Base-by-base conservation (phyloP, 768 basidiomycete species). In the Rhizopogon roseolus region DNA sequence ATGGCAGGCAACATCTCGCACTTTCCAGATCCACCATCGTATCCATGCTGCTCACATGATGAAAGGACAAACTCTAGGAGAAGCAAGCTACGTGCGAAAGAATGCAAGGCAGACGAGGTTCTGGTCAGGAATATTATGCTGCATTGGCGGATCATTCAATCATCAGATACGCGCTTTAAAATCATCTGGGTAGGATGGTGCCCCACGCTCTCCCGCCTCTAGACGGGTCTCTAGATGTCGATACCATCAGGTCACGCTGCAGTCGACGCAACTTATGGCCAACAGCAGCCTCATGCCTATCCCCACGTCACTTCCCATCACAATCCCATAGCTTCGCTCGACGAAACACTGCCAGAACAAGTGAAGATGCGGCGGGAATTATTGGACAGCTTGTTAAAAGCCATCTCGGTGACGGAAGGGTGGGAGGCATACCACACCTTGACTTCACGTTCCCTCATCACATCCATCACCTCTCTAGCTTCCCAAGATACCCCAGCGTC, bases 351-450 rank as follows among this genome's bases (percentile, higher is more conserved):
- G 19, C 55, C 46, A 57, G 56, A 57, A 46, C 55, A 65, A 64
- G 41, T 59, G 36, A 27, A 60, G 55, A 42, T 56, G 34, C 50
- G 64, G 60, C 41, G 59, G 11, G 57, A 66, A 14, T 64, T 70
- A 22, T 41, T 70, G 44, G 61, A 67, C 57, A 42, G 71, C 56
- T 62, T 77, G 41, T 70, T 71, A 28, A 67, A 57, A 22, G 57
- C 74, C 17, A 57, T 63, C 37, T 67, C 69, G 13, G 53, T 64
- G 49, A 42, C 57, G 17, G 68, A 68, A 22, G 76, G 73, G 7
- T 81, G 80, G 79, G 54, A 64, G 16, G 77, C 77, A 10, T 81
- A 80, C 62, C 58, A 66, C 34, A 48, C 46, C 19, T 48, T 48
- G 34, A 36, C 46, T 56, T 67, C 17, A 56, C 78, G 13, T 57